Evolutionary conservation across 2,329 filamentous ascomycete species (phyloP).

Genomic region (Raffaelea arxii): DNA sequence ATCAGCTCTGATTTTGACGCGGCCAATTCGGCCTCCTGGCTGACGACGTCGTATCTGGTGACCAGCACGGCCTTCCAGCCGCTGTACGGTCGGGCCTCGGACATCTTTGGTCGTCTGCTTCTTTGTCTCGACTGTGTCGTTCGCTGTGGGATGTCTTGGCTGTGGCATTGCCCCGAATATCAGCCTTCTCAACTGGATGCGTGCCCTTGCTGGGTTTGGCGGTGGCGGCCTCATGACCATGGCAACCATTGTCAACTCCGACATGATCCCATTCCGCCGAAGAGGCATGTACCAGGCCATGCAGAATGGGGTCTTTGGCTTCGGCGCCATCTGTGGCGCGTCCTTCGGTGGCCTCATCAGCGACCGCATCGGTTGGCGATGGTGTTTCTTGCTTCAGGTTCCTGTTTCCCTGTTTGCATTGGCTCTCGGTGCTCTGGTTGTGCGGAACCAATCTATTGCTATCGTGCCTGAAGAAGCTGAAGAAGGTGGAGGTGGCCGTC

Average conservation of each 20-base stretch:
- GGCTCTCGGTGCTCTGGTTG: conserved; percentile 2
- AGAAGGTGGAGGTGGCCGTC: conserved; percentile 10
- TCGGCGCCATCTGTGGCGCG: conserved; percentile 58
- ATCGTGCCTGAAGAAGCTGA: conserved; percentile 9
- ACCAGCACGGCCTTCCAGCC: conserved; percentile 69
- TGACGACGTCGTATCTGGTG: conserved; percentile 55
- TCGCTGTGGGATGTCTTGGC: conserved; percentile 34
- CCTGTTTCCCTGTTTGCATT: conserved; percentile 42
- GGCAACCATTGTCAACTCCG: conserved; percentile 59
- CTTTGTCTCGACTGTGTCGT: conserved; percentile 43
- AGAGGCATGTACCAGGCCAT: conserved; percentile 65
- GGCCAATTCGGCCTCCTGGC: conserved; percentile 44
- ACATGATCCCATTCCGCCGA: conserved; percentile 59
- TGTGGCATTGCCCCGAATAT: conserved; percentile 43
- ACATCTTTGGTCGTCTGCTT: conserved; percentile 57
- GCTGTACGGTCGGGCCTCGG: conserved; percentile 38
- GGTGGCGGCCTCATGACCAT: conserved; percentile 65
- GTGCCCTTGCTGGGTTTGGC: conserved; percentile 47
- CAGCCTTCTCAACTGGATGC: conserved; percentile 33
- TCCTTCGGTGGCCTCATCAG: conserved; percentile 60
- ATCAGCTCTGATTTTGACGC: conserved; percentile 37
- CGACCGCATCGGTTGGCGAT: conserved; percentile 57
- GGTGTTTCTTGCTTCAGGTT: conserved; percentile 55
- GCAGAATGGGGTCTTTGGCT: conserved; percentile 62
- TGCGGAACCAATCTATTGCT: not conserved